Base-by-base conservation (phyloP, 495 filamentous ascomycete genomes). In the Podospora pseudocomata region DNA sequence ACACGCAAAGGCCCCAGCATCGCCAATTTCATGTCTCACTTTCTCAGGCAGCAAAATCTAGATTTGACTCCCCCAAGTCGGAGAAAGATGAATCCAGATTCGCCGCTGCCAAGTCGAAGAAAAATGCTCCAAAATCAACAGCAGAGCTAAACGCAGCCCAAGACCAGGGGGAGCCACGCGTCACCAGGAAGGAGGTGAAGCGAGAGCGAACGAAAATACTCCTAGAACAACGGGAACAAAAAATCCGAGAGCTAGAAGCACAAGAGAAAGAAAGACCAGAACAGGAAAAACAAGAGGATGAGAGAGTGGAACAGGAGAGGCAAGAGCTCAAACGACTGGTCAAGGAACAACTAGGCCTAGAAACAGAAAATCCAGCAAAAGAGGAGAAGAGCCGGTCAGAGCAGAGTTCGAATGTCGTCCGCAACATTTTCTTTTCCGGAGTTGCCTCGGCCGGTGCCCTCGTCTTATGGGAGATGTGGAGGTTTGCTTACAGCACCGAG, bases 401-500 rank as follows among this genome's bases (percentile, higher is more conserved):
- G 9, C 9, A 49, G 39, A 13, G 15, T 11, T 16, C 39, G 5
- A 49, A 16, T 2, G 15, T 49, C 9, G 13, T 13, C 15, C 39
- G 15, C 2, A 32, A 32, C 3, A 32, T 7, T 7, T 32, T 32
- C 30, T 5, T 32, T 7, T 4, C 30, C 7, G 30, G 30, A 5
- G 30, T 32, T 32, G 30, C 4, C 30, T 32, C 30, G 30, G 30
- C 30, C 4, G 30, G 4, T 32, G 30, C 7, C 30, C 30, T 32
- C 30, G 4, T 32, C 30, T 32, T 32, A 7, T 32, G 30, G 30
- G 30, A 32, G 7, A 32, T 32, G 30, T 32, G 39, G 15, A 49
- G 39, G 39, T 49, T 61, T 49, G 56, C 26, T 20, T 20, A 54
- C 69, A 32, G 19, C 56, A 44, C 67, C 62, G 20, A 44, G 7